These are phyloP conservation scores for Sideroxylon spinosum DNA, from an alignment of 179 eudicot species.

Conservation along the genomic window DNA sequence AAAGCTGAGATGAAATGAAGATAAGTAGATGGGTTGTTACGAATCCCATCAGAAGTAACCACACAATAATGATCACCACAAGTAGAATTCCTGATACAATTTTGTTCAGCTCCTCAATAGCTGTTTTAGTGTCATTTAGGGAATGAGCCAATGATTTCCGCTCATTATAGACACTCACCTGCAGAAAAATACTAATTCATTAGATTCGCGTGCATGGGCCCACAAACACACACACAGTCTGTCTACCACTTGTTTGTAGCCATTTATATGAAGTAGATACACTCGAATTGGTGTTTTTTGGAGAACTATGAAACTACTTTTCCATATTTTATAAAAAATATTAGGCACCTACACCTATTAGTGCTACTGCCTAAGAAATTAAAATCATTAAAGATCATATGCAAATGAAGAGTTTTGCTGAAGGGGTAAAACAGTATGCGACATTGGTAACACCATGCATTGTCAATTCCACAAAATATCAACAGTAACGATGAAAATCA, in stretches of 20 bases:
- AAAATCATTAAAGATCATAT: not conserved
- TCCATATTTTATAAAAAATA: not conserved
- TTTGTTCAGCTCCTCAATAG: constrained; percentile 59
- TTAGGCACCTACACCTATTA: not conserved
- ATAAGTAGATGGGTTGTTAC: constrained; percentile 51
- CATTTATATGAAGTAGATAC: not conserved
- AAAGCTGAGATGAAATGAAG: constrained; percentile 45
- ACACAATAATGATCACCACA: constrained; percentile 42
- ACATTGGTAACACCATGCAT: not conserved
- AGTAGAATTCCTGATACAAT: constrained; percentile 33
- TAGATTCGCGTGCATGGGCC: not conserved
- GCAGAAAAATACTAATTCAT: constrained; percentile 4
- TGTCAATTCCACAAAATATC: not conserved
- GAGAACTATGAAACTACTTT: not conserved
- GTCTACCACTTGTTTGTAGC: not conserved
- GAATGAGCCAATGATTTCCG: constrained; percentile 55
- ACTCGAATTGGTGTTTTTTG: not conserved
- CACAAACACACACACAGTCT: not conserved
- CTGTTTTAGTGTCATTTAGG: constrained; percentile 70
- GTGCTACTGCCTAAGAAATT: not conserved
- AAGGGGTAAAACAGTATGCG: not conserved
- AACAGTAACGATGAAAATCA: constrained; percentile 1
- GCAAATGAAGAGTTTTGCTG: not conserved
- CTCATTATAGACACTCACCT: constrained; percentile 58
- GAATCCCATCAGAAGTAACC: constrained; percentile 71